Conservation (phyloP, 2,329 filamentous ascomycete species). For the Sphaerulina musiva region DNA sequence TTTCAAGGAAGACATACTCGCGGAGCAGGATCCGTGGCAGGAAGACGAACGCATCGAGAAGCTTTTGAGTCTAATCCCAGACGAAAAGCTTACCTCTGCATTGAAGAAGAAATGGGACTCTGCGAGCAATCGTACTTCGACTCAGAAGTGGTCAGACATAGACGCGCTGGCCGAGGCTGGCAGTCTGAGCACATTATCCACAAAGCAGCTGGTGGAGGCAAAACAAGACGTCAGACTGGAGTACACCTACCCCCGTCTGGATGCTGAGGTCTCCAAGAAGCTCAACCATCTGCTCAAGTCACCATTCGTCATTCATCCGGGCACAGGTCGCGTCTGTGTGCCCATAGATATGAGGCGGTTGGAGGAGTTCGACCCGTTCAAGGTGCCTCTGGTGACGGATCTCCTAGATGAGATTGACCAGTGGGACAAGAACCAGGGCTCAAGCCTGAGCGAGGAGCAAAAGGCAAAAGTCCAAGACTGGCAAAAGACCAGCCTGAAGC, state of each 20-base stretch:
- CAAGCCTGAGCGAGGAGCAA: conserved; percentile 39
- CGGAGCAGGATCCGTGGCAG: conserved; percentile 79
- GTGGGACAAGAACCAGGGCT: conserved; percentile 53
- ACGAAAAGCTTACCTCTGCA: conserved; percentile 67
- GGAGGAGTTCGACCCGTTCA: conserved; percentile 78
- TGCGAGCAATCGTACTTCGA: conserved; percentile 66
- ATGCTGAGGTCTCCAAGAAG: conserved; percentile 96
- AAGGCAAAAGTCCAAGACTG: conserved; percentile 65
- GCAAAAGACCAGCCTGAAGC: conserved; percentile 93
- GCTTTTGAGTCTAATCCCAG: conserved; percentile 77
- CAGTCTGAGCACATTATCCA: conserved; percentile 53
- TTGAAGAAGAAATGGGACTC: conserved; percentile 88
- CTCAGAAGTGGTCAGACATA: conserved; percentile 90
- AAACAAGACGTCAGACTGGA: conserved; percentile 96
- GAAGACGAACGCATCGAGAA: conserved; percentile 63
- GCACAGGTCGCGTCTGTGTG: conserved; percentile 89
- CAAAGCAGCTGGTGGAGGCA: conserved; percentile 67
- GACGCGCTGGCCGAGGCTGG: conserved; percentile 74
- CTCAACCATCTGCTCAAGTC: conserved; percentile 96
- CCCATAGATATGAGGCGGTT: conserved; percentile 73
- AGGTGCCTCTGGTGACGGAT: conserved; percentile 80
- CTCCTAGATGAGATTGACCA: conserved; percentile 79
- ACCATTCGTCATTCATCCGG: conserved; percentile 92
- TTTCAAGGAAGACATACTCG: conserved; percentile 76
- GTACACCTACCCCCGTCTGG: conserved; percentile 94